Percentiles rank a stretch among this genome's conserved stretches.
phyloP scores from a whole-genome alignment of 805 yeast species.

The Cyberlindnera xylosilytica region DNA sequence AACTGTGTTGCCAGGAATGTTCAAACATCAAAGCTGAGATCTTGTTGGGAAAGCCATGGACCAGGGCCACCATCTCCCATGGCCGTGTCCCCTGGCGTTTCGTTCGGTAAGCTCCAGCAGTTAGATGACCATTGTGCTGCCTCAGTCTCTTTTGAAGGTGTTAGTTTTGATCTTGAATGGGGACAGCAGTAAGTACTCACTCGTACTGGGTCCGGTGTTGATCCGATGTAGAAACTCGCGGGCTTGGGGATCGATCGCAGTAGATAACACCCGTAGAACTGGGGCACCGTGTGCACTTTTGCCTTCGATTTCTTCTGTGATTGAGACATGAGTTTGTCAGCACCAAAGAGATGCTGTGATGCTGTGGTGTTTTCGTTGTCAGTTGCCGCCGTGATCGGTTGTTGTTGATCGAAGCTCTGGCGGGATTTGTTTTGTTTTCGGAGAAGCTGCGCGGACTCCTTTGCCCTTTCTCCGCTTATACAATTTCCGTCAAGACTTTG shows the following conservation, averaged over 20 bases:
- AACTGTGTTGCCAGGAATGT: conserved; percentile 79
- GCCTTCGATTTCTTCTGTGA: not conserved
- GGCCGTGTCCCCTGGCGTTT: conserved; percentile 58
- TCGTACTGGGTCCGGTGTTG: conserved; percentile 72
- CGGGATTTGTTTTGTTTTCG: not conserved
- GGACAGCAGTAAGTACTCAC: too few species aligned
- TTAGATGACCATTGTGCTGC: conserved; percentile 75
- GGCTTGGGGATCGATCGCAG: conserved; percentile 57
- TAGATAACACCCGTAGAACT: conserved; percentile 69
- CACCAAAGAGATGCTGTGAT: not conserved
- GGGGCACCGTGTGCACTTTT: conserved; percentile 28
- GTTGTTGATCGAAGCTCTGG: too few species aligned
- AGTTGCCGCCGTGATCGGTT: too few species aligned
- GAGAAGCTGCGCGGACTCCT: too few species aligned
- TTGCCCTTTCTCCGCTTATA: too few species aligned
- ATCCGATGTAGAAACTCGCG: conserved; percentile 69
- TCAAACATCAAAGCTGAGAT: conserved; percentile 75
- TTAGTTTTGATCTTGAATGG: too few species aligned
- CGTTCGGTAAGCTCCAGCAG: conserved; percentile 72
- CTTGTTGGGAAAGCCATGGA: conserved; percentile 70
- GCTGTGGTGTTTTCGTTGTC: not conserved
- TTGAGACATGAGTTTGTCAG: not conserved
- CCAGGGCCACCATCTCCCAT: conserved; percentile 64
- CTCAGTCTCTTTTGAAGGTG: conserved; percentile 44
- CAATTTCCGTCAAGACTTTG: too few species aligned